Evolutionary conservation across 371 early-diverging fungal genomes (phyloP).

Genomic region (Rhizopus arrhizus): DNA sequence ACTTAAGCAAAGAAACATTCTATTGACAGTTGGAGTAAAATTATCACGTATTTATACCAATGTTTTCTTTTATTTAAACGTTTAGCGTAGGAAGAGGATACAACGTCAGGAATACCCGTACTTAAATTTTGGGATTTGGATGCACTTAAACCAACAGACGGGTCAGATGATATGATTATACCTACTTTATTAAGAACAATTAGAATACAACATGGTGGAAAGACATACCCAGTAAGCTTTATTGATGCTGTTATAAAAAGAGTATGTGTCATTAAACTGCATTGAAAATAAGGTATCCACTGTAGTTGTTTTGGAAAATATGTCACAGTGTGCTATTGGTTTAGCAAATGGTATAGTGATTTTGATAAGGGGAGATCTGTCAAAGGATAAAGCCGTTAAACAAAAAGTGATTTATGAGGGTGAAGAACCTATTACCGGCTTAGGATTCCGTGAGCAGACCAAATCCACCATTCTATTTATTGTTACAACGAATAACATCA

Average conservation of each 20-base stretch:
- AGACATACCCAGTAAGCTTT: constrained; percentile 65
- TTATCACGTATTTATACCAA: neutral
- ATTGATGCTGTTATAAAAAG: no score
- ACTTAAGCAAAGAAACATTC: constrained; percentile 69
- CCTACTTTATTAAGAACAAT: constrained; percentile 71
- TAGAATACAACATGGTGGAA: constrained; percentile 74
- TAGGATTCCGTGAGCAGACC: constrained; percentile 79
- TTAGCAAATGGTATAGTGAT: constrained; percentile 89
- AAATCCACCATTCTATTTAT: constrained; percentile 71
- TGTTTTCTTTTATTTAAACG: neutral
- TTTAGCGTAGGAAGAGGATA: constrained; percentile 53
- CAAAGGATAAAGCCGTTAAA: constrained; percentile 75
- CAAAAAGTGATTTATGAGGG: constrained; percentile 82
- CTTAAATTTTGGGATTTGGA: constrained; percentile 86
- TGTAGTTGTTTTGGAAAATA: constrained; percentile 75
- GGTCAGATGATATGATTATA: constrained; percentile 49
- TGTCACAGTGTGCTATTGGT: constrained; percentile 88
- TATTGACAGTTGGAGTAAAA: constrained; percentile 76
- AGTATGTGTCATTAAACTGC: neutral
- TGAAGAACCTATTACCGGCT: constrained; percentile 82
- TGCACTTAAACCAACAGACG: constrained; percentile 44
- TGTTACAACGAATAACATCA: constrained; percentile 69
- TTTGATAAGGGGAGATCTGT: constrained; percentile 80
- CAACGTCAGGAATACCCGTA: constrained; percentile 48
- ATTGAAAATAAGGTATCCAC: constrained; percentile 69